Conservation (phyloP, 1,284 basidiomycete species). For the Rhizoctonia solani region DNA sequence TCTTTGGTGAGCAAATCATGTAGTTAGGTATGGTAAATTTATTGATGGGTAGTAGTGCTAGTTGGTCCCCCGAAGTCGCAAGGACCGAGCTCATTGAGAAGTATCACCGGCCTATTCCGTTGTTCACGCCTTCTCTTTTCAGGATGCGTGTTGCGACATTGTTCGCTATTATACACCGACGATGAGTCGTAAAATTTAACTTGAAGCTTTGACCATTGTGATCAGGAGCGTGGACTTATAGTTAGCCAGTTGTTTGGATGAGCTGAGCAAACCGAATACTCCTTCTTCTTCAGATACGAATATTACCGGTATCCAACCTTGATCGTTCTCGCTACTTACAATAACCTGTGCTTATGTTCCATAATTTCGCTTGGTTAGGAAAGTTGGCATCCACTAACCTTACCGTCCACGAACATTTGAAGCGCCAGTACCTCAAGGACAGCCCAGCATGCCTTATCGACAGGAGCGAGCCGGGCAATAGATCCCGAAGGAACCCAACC, state of each 20-base stretch:
- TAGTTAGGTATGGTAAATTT: no score
- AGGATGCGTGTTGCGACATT: neutral
- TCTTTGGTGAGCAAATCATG: no score
- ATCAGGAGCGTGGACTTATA: slow-evolving; percentile 26
- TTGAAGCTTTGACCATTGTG: slow-evolving; percentile 14
- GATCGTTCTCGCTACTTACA: neutral
- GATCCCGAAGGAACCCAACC: slow-evolving; percentile 16
- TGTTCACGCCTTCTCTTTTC: no score
- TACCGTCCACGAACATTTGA: slow-evolving; percentile 16
- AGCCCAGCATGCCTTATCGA: slow-evolving; percentile 10
- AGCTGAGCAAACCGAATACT: slow-evolving; percentile 11
- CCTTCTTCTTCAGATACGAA: slow-evolving; percentile 32
- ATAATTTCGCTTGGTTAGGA: neutral
- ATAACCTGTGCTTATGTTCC: neutral
- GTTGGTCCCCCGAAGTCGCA: no score
- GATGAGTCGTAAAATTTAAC: no score
- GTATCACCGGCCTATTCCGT: no score
- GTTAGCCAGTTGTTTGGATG: slow-evolving; percentile 15
- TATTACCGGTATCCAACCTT: slow-evolving; percentile 16
- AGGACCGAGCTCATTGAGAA: no score
- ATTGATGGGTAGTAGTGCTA: no score
- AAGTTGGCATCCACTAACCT: neutral
- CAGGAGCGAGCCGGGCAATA: slow-evolving; percentile 18
- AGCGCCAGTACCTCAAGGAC: slow-evolving; percentile 15
- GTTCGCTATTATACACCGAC: no score